These are phyloP conservation scores for Pseudogymnoascus sp. DNA, from an alignment of 2,329 filamentous ascomycete genomes.

Conservation along the genomic window DNA sequence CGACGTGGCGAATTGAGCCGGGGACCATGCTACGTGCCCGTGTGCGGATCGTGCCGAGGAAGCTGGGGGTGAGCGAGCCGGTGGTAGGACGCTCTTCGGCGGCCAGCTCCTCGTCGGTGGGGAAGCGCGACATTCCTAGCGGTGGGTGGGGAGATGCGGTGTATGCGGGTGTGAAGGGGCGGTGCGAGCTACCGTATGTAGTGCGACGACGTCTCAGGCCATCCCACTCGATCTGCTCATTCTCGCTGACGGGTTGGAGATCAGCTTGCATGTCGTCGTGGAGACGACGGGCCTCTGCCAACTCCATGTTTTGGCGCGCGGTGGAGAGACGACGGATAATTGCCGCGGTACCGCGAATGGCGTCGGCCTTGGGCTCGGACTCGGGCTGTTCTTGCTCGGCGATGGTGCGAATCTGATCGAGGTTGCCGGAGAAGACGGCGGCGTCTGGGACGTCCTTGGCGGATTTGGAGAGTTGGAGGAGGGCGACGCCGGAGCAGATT, in stretches of 20 bases:
- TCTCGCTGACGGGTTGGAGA: conserved; percentile 68
- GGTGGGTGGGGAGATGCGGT: conserved; percentile 54
- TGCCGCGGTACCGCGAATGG: conserved; percentile 82
- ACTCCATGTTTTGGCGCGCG: conserved; percentile 67
- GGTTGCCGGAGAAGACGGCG: conserved; percentile 82
- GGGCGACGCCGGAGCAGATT: conserved; percentile 85
- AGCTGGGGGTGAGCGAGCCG: conserved; percentile 43
- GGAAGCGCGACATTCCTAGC: conserved; percentile 80
- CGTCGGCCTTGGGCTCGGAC: conserved; percentile 90
- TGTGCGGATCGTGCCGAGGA: conserved; percentile 48
- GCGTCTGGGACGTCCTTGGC: conserved; percentile 94
- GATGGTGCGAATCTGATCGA: conserved; percentile 92
- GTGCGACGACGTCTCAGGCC: conserved; percentile 69
- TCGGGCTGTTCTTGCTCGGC: conserved; percentile 95
- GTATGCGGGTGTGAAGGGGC: conserved; percentile 14
- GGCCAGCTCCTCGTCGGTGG: conserved; percentile 48
- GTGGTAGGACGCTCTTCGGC: conserved; percentile 40
- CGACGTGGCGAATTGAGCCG: conserved; percentile 23
- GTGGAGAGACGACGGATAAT: conserved; percentile 77
- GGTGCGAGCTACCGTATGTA: conserved; percentile 33
- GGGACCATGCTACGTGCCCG: conserved; percentile 31
- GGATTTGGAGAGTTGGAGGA: conserved; percentile 94
- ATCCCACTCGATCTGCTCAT: conserved; percentile 66
- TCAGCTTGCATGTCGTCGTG: conserved; percentile 69
- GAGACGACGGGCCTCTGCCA: conserved; percentile 68